These are phyloP conservation scores for Aureobasidium sp. DNA, from an alignment of 2,329 filamentous ascomycete species.

Conservation along the genomic window DNA sequence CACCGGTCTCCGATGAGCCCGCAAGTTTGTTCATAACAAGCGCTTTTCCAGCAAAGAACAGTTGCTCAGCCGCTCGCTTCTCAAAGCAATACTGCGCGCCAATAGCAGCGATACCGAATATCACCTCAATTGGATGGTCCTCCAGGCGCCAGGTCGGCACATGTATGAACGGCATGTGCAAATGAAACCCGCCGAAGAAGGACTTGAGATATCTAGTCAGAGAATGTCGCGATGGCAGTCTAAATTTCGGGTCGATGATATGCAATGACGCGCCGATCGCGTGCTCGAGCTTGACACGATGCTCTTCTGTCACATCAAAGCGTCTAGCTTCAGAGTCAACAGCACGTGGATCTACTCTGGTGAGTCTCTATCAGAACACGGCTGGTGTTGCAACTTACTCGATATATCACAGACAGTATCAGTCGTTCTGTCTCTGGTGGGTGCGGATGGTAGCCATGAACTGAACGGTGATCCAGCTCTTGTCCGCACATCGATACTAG, in stretches of 20 bases:
- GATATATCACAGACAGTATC: neutral
- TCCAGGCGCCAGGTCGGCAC: slow-evolving; percentile 58
- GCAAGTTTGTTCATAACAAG: neutral
- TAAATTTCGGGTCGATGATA: slow-evolving; percentile 40
- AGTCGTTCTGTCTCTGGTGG: neutral
- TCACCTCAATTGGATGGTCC: slow-evolving; percentile 60
- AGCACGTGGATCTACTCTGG: neutral
- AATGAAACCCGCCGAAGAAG: slow-evolving; percentile 61
- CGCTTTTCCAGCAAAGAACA: slow-evolving; percentile 51
- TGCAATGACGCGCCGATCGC: neutral
- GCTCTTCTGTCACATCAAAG: neutral
- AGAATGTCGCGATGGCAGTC: slow-evolving; percentile 62
- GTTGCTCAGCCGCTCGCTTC: slow-evolving; percentile 44
- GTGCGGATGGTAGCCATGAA: neutral
- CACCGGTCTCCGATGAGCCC: neutral
- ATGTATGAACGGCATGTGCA: slow-evolving; percentile 58
- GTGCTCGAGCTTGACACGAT: neutral
- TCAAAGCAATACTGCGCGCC: slow-evolving; percentile 59
- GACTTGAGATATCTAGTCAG: slow-evolving; percentile 63
- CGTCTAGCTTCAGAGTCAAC: neutral
- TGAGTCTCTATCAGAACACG: neutral
- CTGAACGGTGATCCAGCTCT: neutral
- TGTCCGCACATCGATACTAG: neutral
- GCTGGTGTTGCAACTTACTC: neutral
- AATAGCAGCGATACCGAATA: slow-evolving; percentile 61